Conservation (phyloP, 805 yeast genomes). For the Ogataea corticis region DNA sequence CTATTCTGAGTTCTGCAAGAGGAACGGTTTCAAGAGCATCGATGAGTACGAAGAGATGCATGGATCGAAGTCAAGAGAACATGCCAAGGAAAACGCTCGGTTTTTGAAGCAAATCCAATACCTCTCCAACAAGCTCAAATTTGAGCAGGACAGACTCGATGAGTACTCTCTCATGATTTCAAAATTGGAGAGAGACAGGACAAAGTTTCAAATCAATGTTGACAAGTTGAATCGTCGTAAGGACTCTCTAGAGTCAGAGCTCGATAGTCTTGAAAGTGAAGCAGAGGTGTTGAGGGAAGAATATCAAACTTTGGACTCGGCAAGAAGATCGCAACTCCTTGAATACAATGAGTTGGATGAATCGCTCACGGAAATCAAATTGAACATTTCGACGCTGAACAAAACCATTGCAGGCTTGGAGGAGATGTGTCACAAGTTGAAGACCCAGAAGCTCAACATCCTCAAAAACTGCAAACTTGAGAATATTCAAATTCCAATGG, state of each 20-base stretch:
- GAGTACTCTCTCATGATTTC: conserved; percentile 51
- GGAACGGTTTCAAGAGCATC: conserved; percentile 54
- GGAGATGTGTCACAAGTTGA: conserved; percentile 54
- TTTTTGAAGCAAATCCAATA: conserved; percentile 61
- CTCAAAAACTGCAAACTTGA: conserved; percentile 77
- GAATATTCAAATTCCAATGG: conserved; percentile 61
- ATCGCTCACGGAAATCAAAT: conserved; percentile 28
- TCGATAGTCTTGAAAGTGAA: conserved; percentile 43
- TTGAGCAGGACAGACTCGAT: conserved; percentile 60
- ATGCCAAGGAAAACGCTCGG: conserved; percentile 61
- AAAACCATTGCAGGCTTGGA: conserved; percentile 43
- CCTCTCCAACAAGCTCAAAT: conserved; percentile 58
- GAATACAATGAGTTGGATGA: conserved; percentile 32
- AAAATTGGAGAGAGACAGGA: conserved; percentile 42
- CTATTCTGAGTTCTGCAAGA: conserved; percentile 55
- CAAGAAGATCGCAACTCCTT: conserved; percentile 15
- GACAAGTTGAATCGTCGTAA: conserved; percentile 36
- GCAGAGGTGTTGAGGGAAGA: conserved; percentile 40
- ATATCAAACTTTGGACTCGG: conserved; percentile 20
- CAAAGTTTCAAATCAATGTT: conserved; percentile 37
- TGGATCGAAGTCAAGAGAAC: conserved; percentile 56
- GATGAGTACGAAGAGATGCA: conserved; percentile 70
- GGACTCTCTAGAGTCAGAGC: conserved; percentile 31
- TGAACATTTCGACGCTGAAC: conserved; percentile 32
- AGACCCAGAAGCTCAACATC: conserved; percentile 55